Evolutionary conservation across 2,329 filamentous ascomycete genomes (phyloP), one percentile per base, ranked within the genome.

Genomic region (Phialophora verrucosa): DNA sequence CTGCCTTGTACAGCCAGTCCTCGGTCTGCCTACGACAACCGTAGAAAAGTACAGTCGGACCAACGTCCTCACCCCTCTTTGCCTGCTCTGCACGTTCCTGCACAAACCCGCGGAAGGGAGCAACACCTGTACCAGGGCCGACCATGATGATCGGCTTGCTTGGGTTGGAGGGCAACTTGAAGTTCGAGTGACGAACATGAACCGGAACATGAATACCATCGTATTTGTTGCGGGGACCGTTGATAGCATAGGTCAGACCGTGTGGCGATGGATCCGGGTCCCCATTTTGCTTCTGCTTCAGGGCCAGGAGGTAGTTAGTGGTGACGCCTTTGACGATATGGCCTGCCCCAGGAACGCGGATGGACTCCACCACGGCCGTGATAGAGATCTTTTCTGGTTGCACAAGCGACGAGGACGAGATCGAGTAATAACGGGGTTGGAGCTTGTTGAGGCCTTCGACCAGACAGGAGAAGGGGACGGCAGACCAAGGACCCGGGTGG

Each of bases 401-500:
- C 17, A 96, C 93, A 8, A 93, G 79, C 6, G 95, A 97, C 0
- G 95, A 98, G 0, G 96, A 99, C 1, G 95, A 99, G 78, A 99
- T 99, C 58, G 96, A 99, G 83, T 99, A 99, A 85, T 98, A 99
- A 58, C 95, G 92, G 47, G 95, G 94, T 79, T 99, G 95, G 64
- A 99, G 88, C 84, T 97, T 98, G 80, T 89, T 91, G 68, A 99
- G 80, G 71, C 92, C 91, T 83, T 99, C 95, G 72, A 99, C 93
- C 74, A 98, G 89, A 74, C 93, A 89, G 8, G 95, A 97, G 82
- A 99, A 98, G 17, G 95, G 96, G 63, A 97, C 88, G 62, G 88
- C 89, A 62, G 87, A 83, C 91, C 95, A 99, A 66, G 88, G 88
- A 57, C 90, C 88, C 38, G 90, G 88, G 73, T 88, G 85, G 69